Evolutionary conservation across 805 yeast genomes (phyloP), one percentile per base, ranked within the genome.

Genomic region (Candida yuanshanica): DNA sequence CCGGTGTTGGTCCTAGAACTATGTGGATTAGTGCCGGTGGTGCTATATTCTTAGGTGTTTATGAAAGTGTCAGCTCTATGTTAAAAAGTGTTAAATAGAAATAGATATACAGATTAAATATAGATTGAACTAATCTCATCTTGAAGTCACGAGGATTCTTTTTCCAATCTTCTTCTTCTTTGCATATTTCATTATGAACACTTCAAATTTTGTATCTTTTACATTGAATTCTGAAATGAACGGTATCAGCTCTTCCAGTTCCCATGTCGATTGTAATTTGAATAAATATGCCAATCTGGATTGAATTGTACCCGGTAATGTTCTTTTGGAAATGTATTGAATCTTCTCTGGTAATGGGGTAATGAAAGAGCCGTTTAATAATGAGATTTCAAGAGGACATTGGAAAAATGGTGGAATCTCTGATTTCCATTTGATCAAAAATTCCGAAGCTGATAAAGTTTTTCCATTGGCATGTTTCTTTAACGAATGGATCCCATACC

Each of bases 1-100:
- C 75, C 37, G 99, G 99, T 12, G 72, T 91, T 21, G 97, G 95
- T 1, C 98, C 99, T 5, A 74, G 99, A 60, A 90, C 97, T 0
- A 71, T 85, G 77, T 93, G 99, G 99, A 91, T 93, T 43, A 82
- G 95, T 65, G 93, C 95, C 5, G 99, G 99, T 17, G 99, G 99
- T 22, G 96, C 98, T 14, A 89, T 95, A 14, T 93, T 95, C 67
- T 68, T 93, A 42, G 99, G 99, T 5, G 86, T 87, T 41, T 93
- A 93, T 58, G 99, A 95, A 63, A 62, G 81, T 18, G 52, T 51
- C 1, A 52, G 46, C 22, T 39, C 48, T 2, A 31, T 51, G 2
- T 23, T 54, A 17, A 43, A 21, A 12, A 26, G 13, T 7, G 25
- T 43, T 10, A 43, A 43, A 43, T 23, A 27, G 20, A 35, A 23